Evolutionary conservation across 108 stramenopile species (phyloP).

Genomic region (Mayamaea pseudoterrestris): DNA sequence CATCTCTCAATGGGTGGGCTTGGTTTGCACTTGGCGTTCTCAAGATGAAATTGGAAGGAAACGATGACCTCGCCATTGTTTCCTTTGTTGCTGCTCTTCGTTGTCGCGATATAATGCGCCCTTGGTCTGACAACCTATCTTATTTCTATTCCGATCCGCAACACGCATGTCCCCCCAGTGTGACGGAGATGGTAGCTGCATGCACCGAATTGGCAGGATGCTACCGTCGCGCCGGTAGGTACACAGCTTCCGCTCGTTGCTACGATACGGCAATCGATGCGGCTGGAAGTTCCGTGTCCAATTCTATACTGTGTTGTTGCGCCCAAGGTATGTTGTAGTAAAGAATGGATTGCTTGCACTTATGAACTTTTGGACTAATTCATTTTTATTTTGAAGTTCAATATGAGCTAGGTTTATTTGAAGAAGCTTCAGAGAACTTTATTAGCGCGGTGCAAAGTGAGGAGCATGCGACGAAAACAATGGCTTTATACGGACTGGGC

Average conservation of each 20-base stretch:
- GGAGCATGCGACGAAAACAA: constrained; percentile 8
- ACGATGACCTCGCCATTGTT: constrained; percentile 37
- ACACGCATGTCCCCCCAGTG: constrained; percentile 7
- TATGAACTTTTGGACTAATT: not conserved
- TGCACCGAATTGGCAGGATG: constrained; percentile 47
- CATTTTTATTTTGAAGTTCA: constrained; percentile 20
- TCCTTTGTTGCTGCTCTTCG: constrained; percentile 52
- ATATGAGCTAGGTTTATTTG: constrained; percentile 45
- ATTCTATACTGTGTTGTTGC: constrained; percentile 33
- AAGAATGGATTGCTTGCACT: not conserved
- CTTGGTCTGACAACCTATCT: constrained; percentile 22
- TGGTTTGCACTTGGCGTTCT: constrained; percentile 40
- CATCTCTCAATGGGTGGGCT: constrained; percentile 61
- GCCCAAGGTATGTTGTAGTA: constrained; percentile 40
- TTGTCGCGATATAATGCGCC: constrained; percentile 38
- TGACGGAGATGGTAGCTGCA: constrained; percentile 14
- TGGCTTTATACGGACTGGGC: constrained; percentile 40
- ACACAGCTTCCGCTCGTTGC: constrained; percentile 46
- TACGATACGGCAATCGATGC: constrained; percentile 32
- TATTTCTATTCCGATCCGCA: constrained; percentile 24
- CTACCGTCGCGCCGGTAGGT: constrained; percentile 47
- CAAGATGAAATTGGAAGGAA: constrained; percentile 23
- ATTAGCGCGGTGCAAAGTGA: constrained; percentile 14
- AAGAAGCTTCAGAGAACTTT: constrained; percentile 48
- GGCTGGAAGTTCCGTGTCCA: constrained; percentile 16